Conservation (phyloP, 176 grass and related monocot species). For the Juncus effusus region DNA sequence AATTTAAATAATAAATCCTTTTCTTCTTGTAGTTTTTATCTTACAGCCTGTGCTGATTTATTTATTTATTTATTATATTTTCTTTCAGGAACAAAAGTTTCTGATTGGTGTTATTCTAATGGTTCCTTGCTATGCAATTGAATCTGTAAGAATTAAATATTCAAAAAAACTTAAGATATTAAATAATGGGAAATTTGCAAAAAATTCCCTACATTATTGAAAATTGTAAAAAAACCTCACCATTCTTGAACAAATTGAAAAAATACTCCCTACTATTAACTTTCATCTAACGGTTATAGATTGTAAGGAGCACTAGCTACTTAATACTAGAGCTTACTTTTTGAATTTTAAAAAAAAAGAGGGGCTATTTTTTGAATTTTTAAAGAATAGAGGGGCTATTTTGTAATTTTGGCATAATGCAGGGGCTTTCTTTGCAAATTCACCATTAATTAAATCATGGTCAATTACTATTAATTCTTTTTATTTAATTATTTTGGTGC, state of each 20-base stretch:
- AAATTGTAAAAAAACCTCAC: no score
- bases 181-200: no score
- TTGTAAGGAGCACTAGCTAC: neutral
- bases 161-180: no score
- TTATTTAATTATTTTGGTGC: conserved; percentile 5
- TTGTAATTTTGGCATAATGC: no score
- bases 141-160: conserved; percentile 58
- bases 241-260: neutral
- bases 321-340: no score
- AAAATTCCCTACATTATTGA: no score
- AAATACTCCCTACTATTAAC: neutral
- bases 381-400: no score
- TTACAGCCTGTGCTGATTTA: conserved; percentile 8
- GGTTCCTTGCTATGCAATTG: conserved; percentile 71
- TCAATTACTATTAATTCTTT: conserved; percentile 4
- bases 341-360: no score
- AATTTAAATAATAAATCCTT: neutral
- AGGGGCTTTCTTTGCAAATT: neutral
- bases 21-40: neutral
- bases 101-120: conserved; percentile 76
- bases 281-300: no score
- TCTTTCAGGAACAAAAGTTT: conserved; percentile 90
- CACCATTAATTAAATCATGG: conserved; percentile 4
- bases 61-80: conserved; percentile 6
- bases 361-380: no score